Conservation (phyloP, 345 rosid genomes). For the Populus pruinosa region DNA sequence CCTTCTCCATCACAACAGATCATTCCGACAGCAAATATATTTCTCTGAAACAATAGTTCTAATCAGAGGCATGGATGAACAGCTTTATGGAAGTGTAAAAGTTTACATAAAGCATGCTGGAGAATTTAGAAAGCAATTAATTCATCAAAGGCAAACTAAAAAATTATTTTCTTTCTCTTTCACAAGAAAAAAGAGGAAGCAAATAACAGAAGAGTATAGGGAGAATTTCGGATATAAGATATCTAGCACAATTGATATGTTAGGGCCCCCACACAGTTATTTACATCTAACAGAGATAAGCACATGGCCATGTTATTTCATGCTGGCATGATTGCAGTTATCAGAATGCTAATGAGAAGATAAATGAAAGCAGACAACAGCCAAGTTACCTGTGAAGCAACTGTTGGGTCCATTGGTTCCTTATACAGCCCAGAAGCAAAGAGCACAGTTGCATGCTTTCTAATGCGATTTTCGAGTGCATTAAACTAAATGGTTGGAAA, state of each 20-base stretch:
- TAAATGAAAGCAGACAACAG: background rate
- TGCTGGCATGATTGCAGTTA: background rate
- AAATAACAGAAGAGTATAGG: background rate
- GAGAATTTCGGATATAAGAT: background rate
- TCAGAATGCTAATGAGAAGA: background rate
- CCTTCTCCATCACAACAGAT: conserved; percentile 96
- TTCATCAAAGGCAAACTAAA: background rate
- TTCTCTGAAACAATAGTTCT: conserved; percentile 56
- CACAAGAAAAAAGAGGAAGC: background rate
- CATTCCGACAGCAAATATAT: conserved; percentile 81
- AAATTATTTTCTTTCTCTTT: background rate
- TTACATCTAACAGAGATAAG: background rate
- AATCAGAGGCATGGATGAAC: conserved; percentile 23
- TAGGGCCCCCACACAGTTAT: background rate
- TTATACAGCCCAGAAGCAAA: conserved; percentile 59
- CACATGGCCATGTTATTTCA: background rate
- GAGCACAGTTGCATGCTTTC: conserved; percentile 50
- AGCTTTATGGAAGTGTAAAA: conserved; percentile 2
- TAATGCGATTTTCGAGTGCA: conserved; percentile 67
- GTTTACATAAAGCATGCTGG: background rate
- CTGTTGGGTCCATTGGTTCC: conserved; percentile 76
- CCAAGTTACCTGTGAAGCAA: conserved; percentile 80
- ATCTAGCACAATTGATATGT: background rate
- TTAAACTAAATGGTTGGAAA: conserved; percentile 43
- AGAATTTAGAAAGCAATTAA: background rate